Conservation (phyloP, 768 basidiomycete genomes). For the Tricholomella constricta region DNA sequence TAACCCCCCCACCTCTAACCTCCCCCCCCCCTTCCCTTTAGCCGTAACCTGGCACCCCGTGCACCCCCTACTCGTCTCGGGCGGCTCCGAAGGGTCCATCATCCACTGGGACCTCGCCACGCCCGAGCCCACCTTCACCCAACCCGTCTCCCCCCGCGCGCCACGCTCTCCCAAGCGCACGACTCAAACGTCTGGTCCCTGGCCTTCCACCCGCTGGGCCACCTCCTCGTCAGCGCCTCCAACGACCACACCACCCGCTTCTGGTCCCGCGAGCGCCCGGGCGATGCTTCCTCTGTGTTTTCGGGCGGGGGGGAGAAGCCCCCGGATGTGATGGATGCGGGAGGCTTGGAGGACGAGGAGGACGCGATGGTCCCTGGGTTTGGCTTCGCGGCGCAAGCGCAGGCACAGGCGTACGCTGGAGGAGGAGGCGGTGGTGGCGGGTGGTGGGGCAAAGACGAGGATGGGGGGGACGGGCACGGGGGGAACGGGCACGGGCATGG, state of each 20-base stretch:
- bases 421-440: slow-evolving; percentile 19
- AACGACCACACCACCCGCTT: slow-evolving; percentile 99
- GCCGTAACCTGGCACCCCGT: slow-evolving; percentile 96
- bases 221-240: slow-evolving; percentile 90
- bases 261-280: slow-evolving; percentile 91
- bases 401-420: slow-evolving; percentile 33
- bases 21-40: slow-evolving; percentile 29
- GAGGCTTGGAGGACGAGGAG: slow-evolving; percentile 72
- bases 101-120: slow-evolving; percentile 91
- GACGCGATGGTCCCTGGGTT: slow-evolving; percentile 78
- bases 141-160: slow-evolving; percentile 61
- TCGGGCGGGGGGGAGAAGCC: slow-evolving; percentile 85
- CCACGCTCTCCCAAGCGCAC: slow-evolving; percentile 92
- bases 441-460: slow-evolving; percentile 53
- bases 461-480: slow-evolving; percentile 16
- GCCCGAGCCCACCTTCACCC: slow-evolving; percentile 49
- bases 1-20: not conserved
- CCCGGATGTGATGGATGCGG: slow-evolving; percentile 60
- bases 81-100: slow-evolving; percentile 92
- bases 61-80: slow-evolving; percentile 89
- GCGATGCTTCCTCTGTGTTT: slow-evolving; percentile 78
- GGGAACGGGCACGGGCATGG: not conserved
- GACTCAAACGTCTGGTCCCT: slow-evolving; percentile 98
- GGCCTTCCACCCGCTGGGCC: slow-evolving; percentile 93
- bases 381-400: slow-evolving; percentile 40